Percentiles rank a stretch among this genome's conserved stretches.
These are phyloP conservation scores for Mallotus japonicus DNA, from an alignment of 441 rosid genomes.

Conservation along the genomic window DNA sequence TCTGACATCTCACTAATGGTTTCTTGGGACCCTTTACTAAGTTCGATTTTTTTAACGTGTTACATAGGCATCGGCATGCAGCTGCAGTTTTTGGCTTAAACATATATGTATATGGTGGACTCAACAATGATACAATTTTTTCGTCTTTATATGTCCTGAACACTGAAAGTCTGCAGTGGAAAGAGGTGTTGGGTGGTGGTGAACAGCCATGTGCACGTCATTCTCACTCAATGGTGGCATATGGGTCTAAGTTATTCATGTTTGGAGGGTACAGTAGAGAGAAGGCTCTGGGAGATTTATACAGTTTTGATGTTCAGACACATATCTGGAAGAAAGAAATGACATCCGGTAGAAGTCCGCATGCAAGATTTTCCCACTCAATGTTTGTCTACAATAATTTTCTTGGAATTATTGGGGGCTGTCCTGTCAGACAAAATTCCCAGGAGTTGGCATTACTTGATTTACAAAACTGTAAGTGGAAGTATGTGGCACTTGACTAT, in stretches of 20 bases:
- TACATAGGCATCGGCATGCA: slow-evolving; percentile 82
- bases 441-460: slow-evolving; percentile 79
- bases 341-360: slow-evolving; percentile 66
- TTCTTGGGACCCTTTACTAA: neutral
- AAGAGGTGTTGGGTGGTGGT: slow-evolving; percentile 51
- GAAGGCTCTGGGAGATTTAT: slow-evolving; percentile 70
- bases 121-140: slow-evolving; percentile 48
- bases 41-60: neutral
- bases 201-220: slow-evolving; percentile 81
- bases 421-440: slow-evolving; percentile 72
- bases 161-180: slow-evolving; percentile 58
- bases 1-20: neutral
- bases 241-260: slow-evolving; percentile 55
- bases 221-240: slow-evolving; percentile 85
- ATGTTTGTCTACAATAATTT: slow-evolving; percentile 67
- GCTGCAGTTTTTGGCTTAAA: slow-evolving; percentile 70
- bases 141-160: slow-evolving; percentile 62
- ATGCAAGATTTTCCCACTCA: slow-evolving; percentile 86
- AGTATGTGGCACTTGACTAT: slow-evolving; percentile 55
- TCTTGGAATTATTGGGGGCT: slow-evolving; percentile 86
- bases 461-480: slow-evolving; percentile 55
- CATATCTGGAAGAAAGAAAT: slow-evolving; percentile 68
- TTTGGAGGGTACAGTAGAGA: slow-evolving; percentile 87
- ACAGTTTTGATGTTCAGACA: slow-evolving; percentile 65
- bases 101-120: slow-evolving; percentile 81